Base-by-base conservation (phyloP, 1,139 yeast species). In the Blastobotrys ciferrii region DNA sequence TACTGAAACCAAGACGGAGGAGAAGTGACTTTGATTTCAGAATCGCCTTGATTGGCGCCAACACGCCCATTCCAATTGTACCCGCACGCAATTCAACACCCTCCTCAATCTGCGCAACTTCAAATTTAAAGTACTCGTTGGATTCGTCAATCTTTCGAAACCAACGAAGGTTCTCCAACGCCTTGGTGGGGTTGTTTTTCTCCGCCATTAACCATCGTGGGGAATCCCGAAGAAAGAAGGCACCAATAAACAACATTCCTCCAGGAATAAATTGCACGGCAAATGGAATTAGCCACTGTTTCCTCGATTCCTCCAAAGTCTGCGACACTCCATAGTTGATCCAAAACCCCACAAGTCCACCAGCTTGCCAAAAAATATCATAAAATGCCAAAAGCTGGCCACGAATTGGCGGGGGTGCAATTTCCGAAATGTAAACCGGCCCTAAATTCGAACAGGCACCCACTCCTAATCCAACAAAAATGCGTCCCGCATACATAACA, bases 341-440 rank as follows among this genome's bases (percentile, higher is more conserved):
- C 94, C 94, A 85, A 72, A 84, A 84, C 13, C 89, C 85, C 62
- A 84, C 71, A 64, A 80, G 74, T 45, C 87, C 40, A 7, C 88
- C 89, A 54, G 81, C 70, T 32, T 87, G 81, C 60, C 82, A 80
- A 61, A 78, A 77, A 66, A 80, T 77, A 69, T 84, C 87, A 72
- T 81, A 82, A 58, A 82, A 74, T 42, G 81, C 76, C 41, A 73
- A 56, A 17, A 74, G 58, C 1, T 64, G 57, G 1, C 76, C 76
- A 49, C 77, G 64, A 28, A 63, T 59, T 32, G 55, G 59, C 1
- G 75, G 62, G 1, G 77, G 76, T 1, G 77, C 64, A 2, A 72
- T 60, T 51, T 73, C 77, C 30, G 74, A 68, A 17, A 73, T 61
- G 53, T 70, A 73, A 3, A 73, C 66, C 0, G 77, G 76, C 1